Conservation (phyloP, 495 filamentous ascomycete genomes). For the Daldinia loculata region DNA sequence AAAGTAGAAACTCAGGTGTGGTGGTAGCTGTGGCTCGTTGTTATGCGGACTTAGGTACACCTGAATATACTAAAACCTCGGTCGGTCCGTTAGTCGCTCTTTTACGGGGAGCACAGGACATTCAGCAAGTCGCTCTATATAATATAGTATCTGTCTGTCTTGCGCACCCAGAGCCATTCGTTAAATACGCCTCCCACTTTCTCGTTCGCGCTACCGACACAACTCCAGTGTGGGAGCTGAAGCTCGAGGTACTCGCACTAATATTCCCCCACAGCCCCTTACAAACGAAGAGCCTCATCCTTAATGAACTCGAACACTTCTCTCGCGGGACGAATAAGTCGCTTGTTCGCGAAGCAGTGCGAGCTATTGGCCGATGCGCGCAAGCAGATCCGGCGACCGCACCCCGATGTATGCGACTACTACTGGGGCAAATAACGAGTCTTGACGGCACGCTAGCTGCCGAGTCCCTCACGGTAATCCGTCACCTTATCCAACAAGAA, state of each 20-base stretch:
- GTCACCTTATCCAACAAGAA: slow-evolving; percentile 93
- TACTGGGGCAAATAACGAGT: slow-evolving; percentile 84
- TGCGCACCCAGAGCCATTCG: slow-evolving; percentile 74
- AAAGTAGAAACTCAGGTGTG: slow-evolving; percentile 91
- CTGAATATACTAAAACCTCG: slow-evolving; percentile 72
- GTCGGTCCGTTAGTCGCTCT: slow-evolving; percentile 87
- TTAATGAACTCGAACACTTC: slow-evolving; percentile 93
- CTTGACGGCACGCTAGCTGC: slow-evolving; percentile 86
- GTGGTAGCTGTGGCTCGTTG: slow-evolving; percentile 86
- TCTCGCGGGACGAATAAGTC: slow-evolving; percentile 77
- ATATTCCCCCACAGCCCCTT: slow-evolving; percentile 83
- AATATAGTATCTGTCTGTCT: slow-evolving; percentile 93
- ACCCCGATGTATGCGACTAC: slow-evolving; percentile 77
- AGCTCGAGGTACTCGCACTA: slow-evolving; percentile 87
- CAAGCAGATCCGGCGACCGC: slow-evolving; percentile 76
- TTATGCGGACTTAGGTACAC: slow-evolving; percentile 82
- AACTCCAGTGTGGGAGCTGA: slow-evolving; percentile 85
- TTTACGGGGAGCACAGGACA: slow-evolving; percentile 82
- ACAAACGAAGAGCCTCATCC: slow-evolving; percentile 81
- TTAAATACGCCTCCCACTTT: slow-evolving; percentile 86
- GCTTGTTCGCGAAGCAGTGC: slow-evolving; percentile 85
- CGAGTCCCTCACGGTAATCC: slow-evolving; percentile 89
- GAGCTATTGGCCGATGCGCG: slow-evolving; percentile 92
- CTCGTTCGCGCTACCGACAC: slow-evolving; percentile 82
- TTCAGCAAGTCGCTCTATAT: slow-evolving; percentile 86